These are phyloP conservation scores for Neocatenulostroma microsporum DNA, from an alignment of 2,329 filamentous ascomycete genomes.

Conservation along the genomic window DNA sequence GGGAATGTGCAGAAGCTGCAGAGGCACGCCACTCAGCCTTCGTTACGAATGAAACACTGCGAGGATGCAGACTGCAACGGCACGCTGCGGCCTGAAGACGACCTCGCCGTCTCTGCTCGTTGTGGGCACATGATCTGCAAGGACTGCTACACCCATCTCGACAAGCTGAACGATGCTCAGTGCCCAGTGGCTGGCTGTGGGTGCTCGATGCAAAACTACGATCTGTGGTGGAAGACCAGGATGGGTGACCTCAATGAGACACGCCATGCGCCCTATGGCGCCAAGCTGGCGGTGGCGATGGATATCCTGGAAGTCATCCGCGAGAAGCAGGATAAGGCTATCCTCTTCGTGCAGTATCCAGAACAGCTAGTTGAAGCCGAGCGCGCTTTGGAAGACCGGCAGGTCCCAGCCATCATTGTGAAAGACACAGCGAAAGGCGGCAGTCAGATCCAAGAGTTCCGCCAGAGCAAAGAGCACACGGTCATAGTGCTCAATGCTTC, in stretches of 20 bases:
- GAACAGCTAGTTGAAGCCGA: conserved; percentile 37
- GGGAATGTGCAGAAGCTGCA: conserved; percentile 15
- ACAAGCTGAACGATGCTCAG: conserved; percentile 20
- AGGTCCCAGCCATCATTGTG: conserved; percentile 33
- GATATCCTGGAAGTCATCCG: conserved; percentile 36
- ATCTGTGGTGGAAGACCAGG: conserved; percentile 34
- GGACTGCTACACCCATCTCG: conserved; percentile 27
- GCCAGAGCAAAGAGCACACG: conserved; percentile 29
- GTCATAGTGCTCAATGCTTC: conserved; percentile 52
- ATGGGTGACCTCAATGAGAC: conserved; percentile 27
- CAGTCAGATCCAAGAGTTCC: conserved; percentile 17
- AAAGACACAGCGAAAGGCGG: conserved; percentile 19
- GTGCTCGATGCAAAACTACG: conserved; percentile 30
- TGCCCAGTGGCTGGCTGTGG: conserved; percentile 38
- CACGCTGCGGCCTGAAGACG: neutral
- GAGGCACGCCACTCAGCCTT: no score
- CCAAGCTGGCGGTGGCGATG: conserved; percentile 43
- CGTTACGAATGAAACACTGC: no score
- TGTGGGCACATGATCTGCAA: conserved; percentile 49
- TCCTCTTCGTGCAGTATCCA: conserved; percentile 50
- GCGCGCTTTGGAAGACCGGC: conserved; percentile 25
- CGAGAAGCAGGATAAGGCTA: conserved; percentile 39
- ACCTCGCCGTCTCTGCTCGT: conserved; percentile 33
- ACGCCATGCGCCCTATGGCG: conserved; percentile 27
- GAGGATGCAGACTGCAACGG: no score